Evolutionary conservation across 768 basidiomycete genomes (phyloP).

Genomic region (Cystoderma amianthinum): DNA sequence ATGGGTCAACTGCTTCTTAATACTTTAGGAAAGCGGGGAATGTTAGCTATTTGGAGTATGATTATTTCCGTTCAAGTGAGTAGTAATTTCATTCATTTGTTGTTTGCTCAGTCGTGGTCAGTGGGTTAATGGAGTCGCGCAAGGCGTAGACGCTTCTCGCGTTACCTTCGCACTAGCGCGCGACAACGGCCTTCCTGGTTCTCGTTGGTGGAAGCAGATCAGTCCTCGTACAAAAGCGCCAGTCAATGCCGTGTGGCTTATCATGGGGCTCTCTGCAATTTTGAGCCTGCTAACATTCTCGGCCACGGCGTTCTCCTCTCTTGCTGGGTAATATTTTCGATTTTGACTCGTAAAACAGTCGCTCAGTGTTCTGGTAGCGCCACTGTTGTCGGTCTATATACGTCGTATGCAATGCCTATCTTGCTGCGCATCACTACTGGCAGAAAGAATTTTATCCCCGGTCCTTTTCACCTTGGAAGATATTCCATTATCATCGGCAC

Average conservation of each 20-base stretch:
- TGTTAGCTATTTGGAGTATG: slow-evolving; percentile 67
- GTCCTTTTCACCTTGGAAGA: slow-evolving; percentile 22
- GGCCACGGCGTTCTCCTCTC: slow-evolving; percentile 19
- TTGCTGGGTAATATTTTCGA: slow-evolving; percentile 19
- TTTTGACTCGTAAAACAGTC: not conserved
- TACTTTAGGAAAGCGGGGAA: slow-evolving; percentile 30
- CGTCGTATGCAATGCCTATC: slow-evolving; percentile 30
- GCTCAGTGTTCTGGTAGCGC: slow-evolving; percentile 10
- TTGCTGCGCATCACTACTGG: slow-evolving; percentile 27
- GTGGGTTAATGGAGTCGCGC: slow-evolving; percentile 60
- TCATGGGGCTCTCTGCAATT: slow-evolving; percentile 19
- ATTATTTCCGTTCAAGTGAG: slow-evolving; percentile 53
- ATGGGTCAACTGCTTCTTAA: not conserved
- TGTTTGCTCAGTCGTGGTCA: no score
- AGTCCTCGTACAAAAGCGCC: slow-evolving; percentile 24
- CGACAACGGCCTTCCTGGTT: slow-evolving; percentile 29
- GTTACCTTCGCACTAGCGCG: slow-evolving; percentile 58
- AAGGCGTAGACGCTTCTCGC: slow-evolving; percentile 59
- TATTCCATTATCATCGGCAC: slow-evolving; percentile 22
- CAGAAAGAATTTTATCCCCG: slow-evolving; percentile 20
- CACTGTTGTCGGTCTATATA: slow-evolving; percentile 24
- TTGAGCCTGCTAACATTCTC: slow-evolving; percentile 27
- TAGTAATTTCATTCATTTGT: not conserved
- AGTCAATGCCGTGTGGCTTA: slow-evolving; percentile 33
- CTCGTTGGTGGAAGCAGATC: slow-evolving; percentile 25